Conservation (phyloP, 371 early-diverging fungal species). For the Paraphysoderma sedebokerense region DNA sequence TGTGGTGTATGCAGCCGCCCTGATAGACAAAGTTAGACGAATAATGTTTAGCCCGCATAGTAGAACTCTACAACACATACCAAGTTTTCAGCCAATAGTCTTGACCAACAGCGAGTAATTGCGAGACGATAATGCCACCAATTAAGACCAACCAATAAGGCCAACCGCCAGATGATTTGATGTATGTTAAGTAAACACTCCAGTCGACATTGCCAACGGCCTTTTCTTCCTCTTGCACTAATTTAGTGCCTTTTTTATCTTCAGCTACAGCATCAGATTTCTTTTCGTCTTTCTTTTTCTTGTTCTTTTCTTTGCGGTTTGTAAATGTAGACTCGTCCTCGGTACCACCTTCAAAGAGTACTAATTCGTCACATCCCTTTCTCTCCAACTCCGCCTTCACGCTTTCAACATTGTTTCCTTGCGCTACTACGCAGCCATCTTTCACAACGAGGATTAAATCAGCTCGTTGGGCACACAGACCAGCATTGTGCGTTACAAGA, state of each 20-base stretch:
- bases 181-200: conserved; percentile 39
- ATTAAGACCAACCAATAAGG: conserved; percentile 27
- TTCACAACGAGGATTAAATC: conserved; percentile 47
- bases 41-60: not conserved
- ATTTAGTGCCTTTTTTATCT: conserved; percentile 8
- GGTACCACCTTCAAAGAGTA: not conserved
- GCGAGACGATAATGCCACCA: conserved; percentile 27
- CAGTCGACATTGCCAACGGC: conserved; percentile 40
- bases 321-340: not conserved
- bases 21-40: too few relatives aligned
- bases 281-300: not conserved
- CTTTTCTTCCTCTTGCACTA: conserved; percentile 45
- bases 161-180: conserved; percentile 42
- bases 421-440: conserved; percentile 38
- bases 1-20: too few relatives aligned
- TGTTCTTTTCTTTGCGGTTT: not conserved
- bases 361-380: not conserved
- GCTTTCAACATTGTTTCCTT: conserved; percentile 25
- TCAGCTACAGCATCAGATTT: not conserved
- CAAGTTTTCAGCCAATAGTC: conserved; percentile 10
- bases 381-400: not conserved
- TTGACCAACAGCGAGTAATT: conserved; percentile 22
- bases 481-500: conserved; percentile 55
- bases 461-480: conserved; percentile 47
- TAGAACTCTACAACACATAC: not conserved